Percentiles rank a stretch among this genome's conserved stretches.
These are phyloP conservation scores for Ambrosiella cleistominuta DNA, from an alignment of 2,329 filamentous ascomycete species.

Conservation along the genomic window DNA sequence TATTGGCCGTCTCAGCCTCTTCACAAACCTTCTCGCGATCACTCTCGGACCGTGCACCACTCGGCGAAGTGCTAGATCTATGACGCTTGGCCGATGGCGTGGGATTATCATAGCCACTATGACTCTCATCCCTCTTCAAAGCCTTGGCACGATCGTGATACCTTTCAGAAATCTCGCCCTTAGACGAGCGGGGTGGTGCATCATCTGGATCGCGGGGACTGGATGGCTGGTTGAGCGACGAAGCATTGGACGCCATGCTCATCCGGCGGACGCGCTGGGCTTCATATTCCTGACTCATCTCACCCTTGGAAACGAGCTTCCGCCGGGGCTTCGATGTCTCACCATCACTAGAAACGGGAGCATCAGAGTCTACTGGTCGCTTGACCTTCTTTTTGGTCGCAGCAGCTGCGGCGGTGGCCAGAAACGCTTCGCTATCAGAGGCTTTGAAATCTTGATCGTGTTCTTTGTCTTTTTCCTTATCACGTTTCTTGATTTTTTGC, in stretches of 20 bases:
- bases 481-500: slow-evolving; percentile 31
- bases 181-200: slow-evolving; percentile 30
- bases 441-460: slow-evolving; percentile 23
- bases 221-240: slow-evolving; percentile 33
- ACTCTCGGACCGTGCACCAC: slow-evolving; percentile 28
- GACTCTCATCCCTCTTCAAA: slow-evolving; percentile 42
- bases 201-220: slow-evolving; percentile 35
- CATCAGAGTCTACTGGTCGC: slow-evolving; percentile 34
- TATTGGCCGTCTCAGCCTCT: slow-evolving; percentile 28
- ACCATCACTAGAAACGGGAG: slow-evolving; percentile 36
- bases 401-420: slow-evolving; percentile 18
- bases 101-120: slow-evolving; percentile 29
- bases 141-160: slow-evolving; percentile 42
- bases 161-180: slow-evolving; percentile 25
- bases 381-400: slow-evolving; percentile 33
- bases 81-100: slow-evolving; percentile 40
- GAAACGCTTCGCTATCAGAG: slow-evolving; percentile 37
- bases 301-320: slow-evolving; percentile 46
- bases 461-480: slow-evolving; percentile 26
- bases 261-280: slow-evolving; percentile 33
- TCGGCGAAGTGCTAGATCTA: slow-evolving; percentile 41
- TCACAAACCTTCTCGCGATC: slow-evolving; percentile 28
- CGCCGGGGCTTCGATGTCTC: slow-evolving; percentile 44
- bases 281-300: slow-evolving; percentile 39
- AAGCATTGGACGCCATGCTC: slow-evolving; percentile 39